Percentiles rank a stretch among this genome's conserved stretches.
These are phyloP conservation scores for Rhypophila decipiens DNA, from an alignment of 495 filamentous ascomycete species.

Conservation along the genomic window DNA sequence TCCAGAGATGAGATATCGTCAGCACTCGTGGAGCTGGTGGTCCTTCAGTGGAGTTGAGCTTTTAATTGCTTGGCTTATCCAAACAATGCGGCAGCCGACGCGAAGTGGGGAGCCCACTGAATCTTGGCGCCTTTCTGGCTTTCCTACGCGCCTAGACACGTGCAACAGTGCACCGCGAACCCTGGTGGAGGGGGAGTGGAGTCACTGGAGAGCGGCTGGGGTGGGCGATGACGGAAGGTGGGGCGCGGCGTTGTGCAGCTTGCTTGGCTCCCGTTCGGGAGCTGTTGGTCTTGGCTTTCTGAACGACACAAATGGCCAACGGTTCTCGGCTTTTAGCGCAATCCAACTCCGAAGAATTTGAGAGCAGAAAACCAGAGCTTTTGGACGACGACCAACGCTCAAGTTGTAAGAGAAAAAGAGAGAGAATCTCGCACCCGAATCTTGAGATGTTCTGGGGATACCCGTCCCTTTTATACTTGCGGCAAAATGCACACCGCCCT, in stretches of 20 bases:
- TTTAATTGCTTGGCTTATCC: not conserved
- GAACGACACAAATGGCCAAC: conserved; percentile 2
- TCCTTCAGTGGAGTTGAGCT: not conserved
- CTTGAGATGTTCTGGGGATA: conserved; percentile 11
- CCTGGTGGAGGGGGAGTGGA: not conserved
- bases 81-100: not conserved
- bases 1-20: not conserved
- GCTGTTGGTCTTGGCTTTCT: too few relatives aligned
- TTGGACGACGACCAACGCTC: conserved; percentile 1
- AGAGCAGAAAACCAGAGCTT: not conserved
- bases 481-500: conserved; percentile 10
- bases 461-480: conserved; percentile 23
- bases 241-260: not conserved
- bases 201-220: too few relatives aligned
- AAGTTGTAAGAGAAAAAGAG: conserved; percentile 7
- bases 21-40: not conserved
- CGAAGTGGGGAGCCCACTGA: conserved; percentile 5
- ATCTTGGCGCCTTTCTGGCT: not conserved
- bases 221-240: too few relatives aligned
- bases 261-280: not conserved
- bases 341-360: conserved; percentile 6
- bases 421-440: conserved; percentile 6
- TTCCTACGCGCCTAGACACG: conserved; percentile 2
- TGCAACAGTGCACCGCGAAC: not conserved
- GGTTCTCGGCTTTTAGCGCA: conserved; percentile 20